Evolutionary conservation across 805 yeast genomes (phyloP).

Genomic region (Starmerella potacharoeniae): DNA sequence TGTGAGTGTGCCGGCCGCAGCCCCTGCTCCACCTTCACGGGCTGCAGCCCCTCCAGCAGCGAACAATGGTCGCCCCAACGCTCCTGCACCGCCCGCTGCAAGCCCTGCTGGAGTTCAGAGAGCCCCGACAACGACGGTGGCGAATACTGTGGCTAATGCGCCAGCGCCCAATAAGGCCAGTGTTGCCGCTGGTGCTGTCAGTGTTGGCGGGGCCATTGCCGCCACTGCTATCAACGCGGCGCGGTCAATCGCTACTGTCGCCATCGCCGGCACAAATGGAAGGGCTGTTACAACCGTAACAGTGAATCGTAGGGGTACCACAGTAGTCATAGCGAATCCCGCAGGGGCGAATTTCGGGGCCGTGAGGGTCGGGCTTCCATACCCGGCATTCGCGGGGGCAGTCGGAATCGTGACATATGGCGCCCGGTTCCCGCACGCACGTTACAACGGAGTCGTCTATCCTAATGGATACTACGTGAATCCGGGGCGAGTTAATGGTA

Average conservation of each 20-base stretch:
- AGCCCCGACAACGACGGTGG: no score
- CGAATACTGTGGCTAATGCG: no score
- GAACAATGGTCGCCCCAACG: no score
- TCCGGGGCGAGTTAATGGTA: not conserved
- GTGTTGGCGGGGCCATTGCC: not conserved
- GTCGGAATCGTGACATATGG: not conserved
- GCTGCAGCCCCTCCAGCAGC: no score
- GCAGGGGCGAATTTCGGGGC: not conserved
- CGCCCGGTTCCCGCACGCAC: not conserved
- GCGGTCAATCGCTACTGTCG: not conserved
- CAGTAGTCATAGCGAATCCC: not conserved
- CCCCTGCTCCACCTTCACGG: no score
- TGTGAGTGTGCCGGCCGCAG: no score
- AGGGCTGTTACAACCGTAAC: not conserved
- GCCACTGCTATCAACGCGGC: not conserved
- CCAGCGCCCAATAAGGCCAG: not conserved
- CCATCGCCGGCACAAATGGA: not conserved
- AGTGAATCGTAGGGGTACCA: not conserved
- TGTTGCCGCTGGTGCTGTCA: not conserved
- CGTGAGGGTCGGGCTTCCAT: not conserved
- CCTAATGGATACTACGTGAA: not conserved
- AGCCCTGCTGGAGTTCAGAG: no score
- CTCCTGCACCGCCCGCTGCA: no score
- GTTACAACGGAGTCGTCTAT: not conserved
- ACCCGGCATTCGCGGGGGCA: not conserved